Percentiles rank a stretch among this genome's conserved stretches.
phyloP scores from a whole-genome alignment of 1,139 yeast genomes.

The Nadsonia commutata region DNA sequence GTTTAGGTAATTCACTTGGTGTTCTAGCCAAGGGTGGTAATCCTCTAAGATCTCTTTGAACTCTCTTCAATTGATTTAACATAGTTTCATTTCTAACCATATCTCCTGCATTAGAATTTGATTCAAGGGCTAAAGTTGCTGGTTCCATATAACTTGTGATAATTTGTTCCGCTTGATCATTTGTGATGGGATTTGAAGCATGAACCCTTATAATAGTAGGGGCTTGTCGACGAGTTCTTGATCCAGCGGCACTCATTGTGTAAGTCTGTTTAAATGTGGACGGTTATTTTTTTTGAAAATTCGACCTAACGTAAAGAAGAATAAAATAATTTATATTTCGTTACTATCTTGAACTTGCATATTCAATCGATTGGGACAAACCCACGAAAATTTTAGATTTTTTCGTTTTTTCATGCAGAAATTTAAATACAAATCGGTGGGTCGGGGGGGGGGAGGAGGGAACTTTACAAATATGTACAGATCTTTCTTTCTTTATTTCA shows the following conservation, averaged over 20 bases:
- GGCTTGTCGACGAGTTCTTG: not conserved
- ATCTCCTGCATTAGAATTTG: constrained; percentile 1
- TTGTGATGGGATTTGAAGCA: constrained; percentile 16
- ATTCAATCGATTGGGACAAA: too few species aligned
- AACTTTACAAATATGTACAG: too few species aligned
- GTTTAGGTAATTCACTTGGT: not conserved
- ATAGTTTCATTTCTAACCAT: constrained; percentile 18
- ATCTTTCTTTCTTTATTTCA: too few species aligned
- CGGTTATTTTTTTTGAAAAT: too few species aligned
- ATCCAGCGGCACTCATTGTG: not conserved
- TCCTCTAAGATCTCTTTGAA: constrained; percentile 61
- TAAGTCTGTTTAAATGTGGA: too few species aligned
- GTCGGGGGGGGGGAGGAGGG: too few species aligned
- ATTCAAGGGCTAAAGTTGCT: constrained; percentile 24
- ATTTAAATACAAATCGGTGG: too few species aligned
- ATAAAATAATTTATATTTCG: too few species aligned
- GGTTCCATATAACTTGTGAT: constrained; percentile 34
- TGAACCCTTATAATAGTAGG: constrained; percentile 18
- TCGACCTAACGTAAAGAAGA: too few species aligned
- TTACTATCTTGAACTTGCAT: too few species aligned
- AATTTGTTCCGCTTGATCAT: constrained; percentile 28
- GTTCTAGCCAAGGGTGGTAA: constrained; percentile 39
- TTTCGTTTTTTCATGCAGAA: too few species aligned
- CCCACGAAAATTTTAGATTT: too few species aligned
- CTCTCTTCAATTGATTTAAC: constrained; percentile 46